These are phyloP conservation scores for Metschnikowia sp. DNA, from an alignment of 805 yeast genomes.

Conservation along the genomic window DNA sequence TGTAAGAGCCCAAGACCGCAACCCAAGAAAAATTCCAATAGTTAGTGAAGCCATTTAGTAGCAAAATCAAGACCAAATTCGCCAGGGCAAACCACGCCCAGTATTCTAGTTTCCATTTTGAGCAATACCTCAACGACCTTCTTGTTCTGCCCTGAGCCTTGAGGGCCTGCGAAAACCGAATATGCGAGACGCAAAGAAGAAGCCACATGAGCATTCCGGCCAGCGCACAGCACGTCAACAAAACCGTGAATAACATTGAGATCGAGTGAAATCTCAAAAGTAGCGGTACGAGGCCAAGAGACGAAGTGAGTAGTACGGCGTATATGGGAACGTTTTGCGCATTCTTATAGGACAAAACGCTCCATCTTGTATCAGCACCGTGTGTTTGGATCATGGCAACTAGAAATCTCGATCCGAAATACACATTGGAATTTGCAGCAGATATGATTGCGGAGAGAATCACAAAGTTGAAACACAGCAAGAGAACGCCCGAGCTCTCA, in stretches of 20 bases:
- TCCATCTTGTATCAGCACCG: not conserved
- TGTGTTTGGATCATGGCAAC: conserved; percentile 16
- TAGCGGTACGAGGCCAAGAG: conserved; percentile 21
- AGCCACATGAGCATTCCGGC: conserved; percentile 30
- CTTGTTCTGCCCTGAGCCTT: conserved; percentile 7
- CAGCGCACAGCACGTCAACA: conserved; percentile 23
- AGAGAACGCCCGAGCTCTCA: conserved; percentile 8
- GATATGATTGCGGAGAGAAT: conserved; percentile 22
- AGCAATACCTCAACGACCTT: conserved; percentile 2
- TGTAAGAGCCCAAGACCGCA: conserved; percentile 11
- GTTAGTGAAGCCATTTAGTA: conserved; percentile 17
- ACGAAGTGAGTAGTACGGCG: conserved; percentile 20
- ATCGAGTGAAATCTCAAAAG: conserved; percentile 18
- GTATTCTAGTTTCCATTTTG: conserved; percentile 7
- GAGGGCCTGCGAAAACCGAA: conserved; percentile 15
- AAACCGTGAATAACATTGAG: conserved; percentile 15
- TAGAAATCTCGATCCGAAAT: conserved; percentile 25
- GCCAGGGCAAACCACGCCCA: conserved; percentile 18
- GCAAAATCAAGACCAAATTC: conserved; percentile 16
- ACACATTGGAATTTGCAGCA: conserved; percentile 29
- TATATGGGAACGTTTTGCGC: conserved; percentile 15
- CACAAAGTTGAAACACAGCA: conserved; percentile 20
- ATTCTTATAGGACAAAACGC: conserved; percentile 10
- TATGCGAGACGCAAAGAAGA: conserved; percentile 18
- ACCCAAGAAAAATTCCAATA: conserved; percentile 18